Percentiles rank a stretch among this genome's conserved stretches.
Conservation (phyloP, 2,329 filamentous ascomycete genomes). For the Kalmusia sp. region DNA sequence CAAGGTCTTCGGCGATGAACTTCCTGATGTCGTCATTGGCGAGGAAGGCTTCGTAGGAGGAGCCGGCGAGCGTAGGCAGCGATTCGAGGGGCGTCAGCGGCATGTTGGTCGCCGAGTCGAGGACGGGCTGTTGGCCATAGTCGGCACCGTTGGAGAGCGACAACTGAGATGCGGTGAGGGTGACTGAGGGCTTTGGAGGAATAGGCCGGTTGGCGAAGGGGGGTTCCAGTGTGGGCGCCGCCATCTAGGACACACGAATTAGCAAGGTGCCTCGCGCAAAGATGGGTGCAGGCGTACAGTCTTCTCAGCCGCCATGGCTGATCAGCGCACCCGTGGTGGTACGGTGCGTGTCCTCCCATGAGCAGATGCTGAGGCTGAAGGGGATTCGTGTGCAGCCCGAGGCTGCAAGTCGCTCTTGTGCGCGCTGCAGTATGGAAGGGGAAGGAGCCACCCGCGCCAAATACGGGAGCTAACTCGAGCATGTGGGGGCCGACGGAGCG, state of each 20-base stretch:
- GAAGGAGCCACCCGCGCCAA: conserved; percentile 3
- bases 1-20: conserved; percentile 38
- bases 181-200: conserved; percentile 20
- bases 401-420: conserved; percentile 2
- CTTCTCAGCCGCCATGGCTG: conserved; percentile 19
- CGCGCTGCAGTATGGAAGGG: background rate
- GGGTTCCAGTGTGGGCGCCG: conserved; percentile 18
- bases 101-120: conserved; percentile 26
- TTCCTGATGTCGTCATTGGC: conserved; percentile 30
- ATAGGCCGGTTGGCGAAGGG: conserved; percentile 34
- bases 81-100: conserved; percentile 34
- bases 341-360: background rate
- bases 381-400: background rate
- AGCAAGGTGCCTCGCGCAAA: conserved; percentile 10
- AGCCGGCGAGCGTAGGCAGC: conserved; percentile 42
- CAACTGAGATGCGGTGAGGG: conserved; percentile 15
- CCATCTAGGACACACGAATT: conserved; percentile 6
- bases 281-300: background rate
- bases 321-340: background rate
- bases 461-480: conserved; percentile 5
- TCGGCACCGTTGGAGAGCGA: conserved; percentile 14
- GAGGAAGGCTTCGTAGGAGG: conserved; percentile 25
- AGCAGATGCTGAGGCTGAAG: background rate
- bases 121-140: conserved; percentile 22
- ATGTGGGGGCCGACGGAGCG: background rate